A percentile compares a stretch with the other conserved stretches of the same genome.
Evolutionary conservation across 1,139 yeast genomes (phyloP).

Genomic region (Pichiaceae sp.): DNA sequence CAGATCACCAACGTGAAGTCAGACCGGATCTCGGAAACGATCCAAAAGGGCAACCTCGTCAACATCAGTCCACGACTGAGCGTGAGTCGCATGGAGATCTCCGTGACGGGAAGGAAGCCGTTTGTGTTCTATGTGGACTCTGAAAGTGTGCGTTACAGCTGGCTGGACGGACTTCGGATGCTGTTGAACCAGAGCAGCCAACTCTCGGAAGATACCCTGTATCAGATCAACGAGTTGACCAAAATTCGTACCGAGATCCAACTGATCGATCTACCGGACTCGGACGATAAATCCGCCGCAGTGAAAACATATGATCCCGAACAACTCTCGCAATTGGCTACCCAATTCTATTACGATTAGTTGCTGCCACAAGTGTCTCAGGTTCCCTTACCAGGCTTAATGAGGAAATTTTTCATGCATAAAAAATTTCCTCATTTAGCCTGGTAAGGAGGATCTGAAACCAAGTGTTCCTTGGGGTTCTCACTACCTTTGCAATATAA

Average conservation of each 20-base stretch:
- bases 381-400: conserved; percentile 12
- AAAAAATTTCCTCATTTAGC: conserved; percentile 13
- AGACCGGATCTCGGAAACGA: conserved; percentile 32
- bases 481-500: not conserved
- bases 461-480: not conserved
- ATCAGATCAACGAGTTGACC: conserved; percentile 48
- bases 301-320: not conserved
- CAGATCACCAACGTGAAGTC: conserved; percentile 34
- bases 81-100: conserved; percentile 22
- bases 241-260: conserved; percentile 61
- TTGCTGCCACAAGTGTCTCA: not conserved
- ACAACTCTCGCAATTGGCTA: conserved; percentile 29
- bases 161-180: conserved; percentile 77
- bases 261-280: conserved; percentile 38
- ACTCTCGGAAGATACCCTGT: conserved; percentile 50
- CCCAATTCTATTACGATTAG: conserved; percentile 33
- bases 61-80: conserved; percentile 18
- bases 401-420: conserved; percentile 3
- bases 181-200: conserved; percentile 27
- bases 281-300: conserved; percentile 3
- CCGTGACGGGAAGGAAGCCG: conserved; percentile 23
- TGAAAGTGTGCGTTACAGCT: conserved; percentile 58
- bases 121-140: conserved; percentile 65
- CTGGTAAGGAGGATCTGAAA: not conserved
- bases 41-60: conserved; percentile 13